Conservation (phyloP, 164 flowering plant genomes). For the Magnolia kwangsiensis region DNA sequence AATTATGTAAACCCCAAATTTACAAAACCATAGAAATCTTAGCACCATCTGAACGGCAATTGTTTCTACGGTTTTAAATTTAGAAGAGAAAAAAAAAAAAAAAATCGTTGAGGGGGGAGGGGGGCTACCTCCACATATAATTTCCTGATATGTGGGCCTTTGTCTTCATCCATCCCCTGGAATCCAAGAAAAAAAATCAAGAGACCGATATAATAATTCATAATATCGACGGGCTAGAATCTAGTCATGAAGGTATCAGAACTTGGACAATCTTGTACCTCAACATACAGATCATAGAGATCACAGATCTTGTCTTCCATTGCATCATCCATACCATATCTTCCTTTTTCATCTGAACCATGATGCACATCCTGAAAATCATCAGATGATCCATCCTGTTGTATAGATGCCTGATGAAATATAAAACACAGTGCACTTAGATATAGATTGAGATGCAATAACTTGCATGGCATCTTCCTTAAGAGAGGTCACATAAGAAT, state of each 20-base stretch:
- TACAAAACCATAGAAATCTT: no score
- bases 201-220: background rate
- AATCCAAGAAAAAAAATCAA: conserved; percentile 7
- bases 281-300: conserved; percentile 88
- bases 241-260: background rate
- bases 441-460: background rate
- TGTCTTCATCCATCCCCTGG: conserved; percentile 91
- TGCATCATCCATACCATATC: conserved; percentile 55
- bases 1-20: no score
- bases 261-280: conserved; percentile 36
- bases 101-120: background rate
- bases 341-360: conserved; percentile 51
- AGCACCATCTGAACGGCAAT: no score
- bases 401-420: conserved; percentile 43
- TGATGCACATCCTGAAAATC: conserved; percentile 52
- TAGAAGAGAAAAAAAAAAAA: no score
- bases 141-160: conserved; percentile 77
- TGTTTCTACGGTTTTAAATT: no score
- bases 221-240: background rate
- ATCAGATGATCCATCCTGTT: conserved; percentile 57
- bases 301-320: conserved; percentile 94
- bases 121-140: conserved; percentile 75
- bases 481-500: no score
- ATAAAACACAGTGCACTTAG: background rate
- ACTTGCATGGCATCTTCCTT: no score